Evolutionary conservation across 2,329 filamentous ascomycete genomes (phyloP).

Genomic region (Stachybotrys echinatus): DNA sequence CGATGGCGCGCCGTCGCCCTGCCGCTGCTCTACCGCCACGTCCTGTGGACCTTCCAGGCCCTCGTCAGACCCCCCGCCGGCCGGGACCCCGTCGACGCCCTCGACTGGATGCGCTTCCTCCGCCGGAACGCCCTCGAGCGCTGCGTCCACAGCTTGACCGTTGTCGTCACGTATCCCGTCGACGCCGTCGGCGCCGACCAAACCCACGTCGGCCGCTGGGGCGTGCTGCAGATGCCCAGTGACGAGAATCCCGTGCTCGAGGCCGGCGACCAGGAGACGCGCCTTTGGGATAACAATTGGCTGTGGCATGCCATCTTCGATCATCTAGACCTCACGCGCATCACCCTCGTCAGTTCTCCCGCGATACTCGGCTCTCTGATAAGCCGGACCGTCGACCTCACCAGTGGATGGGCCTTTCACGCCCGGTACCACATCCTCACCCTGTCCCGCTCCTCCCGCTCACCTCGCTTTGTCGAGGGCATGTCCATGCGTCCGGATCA

Average conservation of each 20-base stretch:
- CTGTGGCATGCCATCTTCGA: conserved; percentile 54
- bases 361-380: conserved; percentile 56
- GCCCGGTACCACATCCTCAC: conserved; percentile 58
- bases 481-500: background rate
- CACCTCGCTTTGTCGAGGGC: background rate
- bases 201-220: conserved; percentile 17
- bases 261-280: conserved; percentile 16
- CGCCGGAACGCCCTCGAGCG: conserved; percentile 27
- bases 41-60: conserved; percentile 33
- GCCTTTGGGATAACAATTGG: conserved; percentile 29
- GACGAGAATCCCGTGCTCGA: conserved; percentile 18
- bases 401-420: conserved; percentile 59
- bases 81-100: conserved; percentile 16
- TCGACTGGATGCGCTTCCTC: conserved; percentile 35
- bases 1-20: conserved; percentile 46
- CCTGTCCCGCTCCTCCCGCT: conserved; percentile 24
- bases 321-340: conserved; percentile 43
- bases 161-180: conserved; percentile 28
- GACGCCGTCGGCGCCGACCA: conserved; percentile 18
- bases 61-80: conserved; percentile 18
- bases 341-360: conserved; percentile 58
- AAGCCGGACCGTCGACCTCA: conserved; percentile 49
- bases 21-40: conserved; percentile 54
- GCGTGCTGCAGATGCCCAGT: conserved; percentile 23
- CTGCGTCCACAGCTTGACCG: conserved; percentile 34